Conservation (phyloP, 805 yeast genomes). For the Jamesozyma lodderae region DNA sequence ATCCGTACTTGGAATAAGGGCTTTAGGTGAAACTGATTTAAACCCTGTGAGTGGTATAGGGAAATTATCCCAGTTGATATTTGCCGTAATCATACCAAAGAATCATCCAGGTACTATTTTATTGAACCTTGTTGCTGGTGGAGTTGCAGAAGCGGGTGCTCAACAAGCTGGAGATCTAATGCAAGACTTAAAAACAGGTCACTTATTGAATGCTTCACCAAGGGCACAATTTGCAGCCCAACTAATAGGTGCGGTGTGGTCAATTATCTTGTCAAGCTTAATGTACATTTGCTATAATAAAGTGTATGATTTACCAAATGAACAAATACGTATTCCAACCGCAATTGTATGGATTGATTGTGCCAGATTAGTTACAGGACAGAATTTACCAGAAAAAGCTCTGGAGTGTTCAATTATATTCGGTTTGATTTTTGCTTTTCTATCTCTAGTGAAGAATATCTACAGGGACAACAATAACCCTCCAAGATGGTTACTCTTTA, state of each 20-base stretch:
- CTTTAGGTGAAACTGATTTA: conserved; percentile 92
- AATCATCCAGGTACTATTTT: conserved; percentile 72
- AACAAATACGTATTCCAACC: conserved; percentile 80
- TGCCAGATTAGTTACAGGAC: conserved; percentile 83
- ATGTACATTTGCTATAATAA: conserved; percentile 76
- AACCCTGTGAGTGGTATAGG: conserved; percentile 98
- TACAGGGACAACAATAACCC: conserved; percentile 36
- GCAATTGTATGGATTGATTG: conserved; percentile 97
- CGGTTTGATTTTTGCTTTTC: conserved; percentile 58
- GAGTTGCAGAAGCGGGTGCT: conserved; percentile 96
- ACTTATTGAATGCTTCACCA: conserved; percentile 84
- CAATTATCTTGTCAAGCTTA: conserved; percentile 66
- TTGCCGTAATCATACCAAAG: conserved; percentile 72
- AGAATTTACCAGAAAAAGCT: conserved; percentile 79
- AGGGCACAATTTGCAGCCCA: conserved; percentile 88
- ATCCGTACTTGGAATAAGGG: conserved; percentile 83
- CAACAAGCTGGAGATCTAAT: conserved; percentile 97
- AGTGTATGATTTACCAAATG: conserved; percentile 79
- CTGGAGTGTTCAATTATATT: conserved; percentile 48
- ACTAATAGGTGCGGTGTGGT: conserved; percentile 77
- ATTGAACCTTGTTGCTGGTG: conserved; percentile 87
- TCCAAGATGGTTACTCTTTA: conserved; percentile 36
- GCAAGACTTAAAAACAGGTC: conserved; percentile 96
- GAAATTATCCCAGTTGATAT: conserved; percentile 79
- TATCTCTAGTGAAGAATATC: conserved; percentile 56